phyloP scores from a whole-genome alignment of 192 early-diverging fungal genomes.

The Geranomyces variabilis region DNA sequence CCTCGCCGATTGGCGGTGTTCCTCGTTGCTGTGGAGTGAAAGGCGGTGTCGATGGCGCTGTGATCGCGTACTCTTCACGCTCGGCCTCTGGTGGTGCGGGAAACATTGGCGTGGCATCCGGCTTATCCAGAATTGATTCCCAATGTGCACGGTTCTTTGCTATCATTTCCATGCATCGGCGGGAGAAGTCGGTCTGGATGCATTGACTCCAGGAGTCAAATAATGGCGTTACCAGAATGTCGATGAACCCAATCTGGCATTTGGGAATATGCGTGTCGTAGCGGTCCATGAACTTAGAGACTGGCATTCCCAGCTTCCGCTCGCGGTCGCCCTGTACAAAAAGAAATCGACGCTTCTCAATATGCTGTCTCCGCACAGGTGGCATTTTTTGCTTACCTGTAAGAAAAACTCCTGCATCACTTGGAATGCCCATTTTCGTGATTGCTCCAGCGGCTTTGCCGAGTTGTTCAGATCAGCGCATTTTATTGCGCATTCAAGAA shows the following conservation, averaged over 20 bases:
- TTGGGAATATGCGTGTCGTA: slow-evolving; percentile 61
- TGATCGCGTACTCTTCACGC: slow-evolving; percentile 14
- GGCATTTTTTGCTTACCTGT: slow-evolving; percentile 46
- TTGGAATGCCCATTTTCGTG: slow-evolving; percentile 50
- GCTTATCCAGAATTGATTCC: slow-evolving; percentile 50
- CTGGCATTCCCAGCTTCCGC: slow-evolving; percentile 51
- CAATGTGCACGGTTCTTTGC: slow-evolving; percentile 50
- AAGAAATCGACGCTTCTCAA: no score
- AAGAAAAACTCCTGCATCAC: slow-evolving; percentile 66
- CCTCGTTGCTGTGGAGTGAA: slow-evolving; percentile 11
- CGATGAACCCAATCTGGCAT: slow-evolving; percentile 68
- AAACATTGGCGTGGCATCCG: slow-evolving; percentile 43
- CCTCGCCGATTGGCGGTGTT: slow-evolving; percentile 5
- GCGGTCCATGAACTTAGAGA: slow-evolving; percentile 66
- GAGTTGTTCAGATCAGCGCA: slow-evolving; percentile 65
- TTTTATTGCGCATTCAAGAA: slow-evolving; percentile 63
- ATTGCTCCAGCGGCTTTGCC: slow-evolving; percentile 47
- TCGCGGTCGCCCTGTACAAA: slow-evolving; percentile 56
- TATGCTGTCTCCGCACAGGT: no score
- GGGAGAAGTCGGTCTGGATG: slow-evolving; percentile 48
- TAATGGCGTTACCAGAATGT: slow-evolving; percentile 57
- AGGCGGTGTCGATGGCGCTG: slow-evolving; percentile 27
- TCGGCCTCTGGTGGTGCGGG: slow-evolving; percentile 21
- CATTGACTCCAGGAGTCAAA: slow-evolving; percentile 56
- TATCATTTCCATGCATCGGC: slow-evolving; percentile 52